Conservation (phyloP, 2,329 filamentous ascomycete genomes). For the Diaporthe vexans region DNA sequence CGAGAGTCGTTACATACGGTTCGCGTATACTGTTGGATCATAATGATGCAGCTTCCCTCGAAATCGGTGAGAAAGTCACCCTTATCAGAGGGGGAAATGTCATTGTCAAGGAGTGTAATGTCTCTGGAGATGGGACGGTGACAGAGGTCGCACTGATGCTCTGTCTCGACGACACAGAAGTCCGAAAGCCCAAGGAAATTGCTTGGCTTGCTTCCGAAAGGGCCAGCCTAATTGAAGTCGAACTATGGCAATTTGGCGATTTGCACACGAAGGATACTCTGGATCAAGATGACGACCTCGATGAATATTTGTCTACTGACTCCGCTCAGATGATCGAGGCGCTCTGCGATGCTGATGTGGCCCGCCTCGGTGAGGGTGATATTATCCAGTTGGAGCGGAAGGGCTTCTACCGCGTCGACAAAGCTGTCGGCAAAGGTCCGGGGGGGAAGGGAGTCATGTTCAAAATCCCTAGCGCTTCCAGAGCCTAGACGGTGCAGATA, state of each 20-base stretch:
- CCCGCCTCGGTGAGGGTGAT: constrained; percentile 83
- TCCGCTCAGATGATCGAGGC: constrained; percentile 83
- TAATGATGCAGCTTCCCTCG: constrained; percentile 85
- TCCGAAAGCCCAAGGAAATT: constrained; percentile 95
- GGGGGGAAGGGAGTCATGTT: background rate
- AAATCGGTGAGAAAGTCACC: constrained; percentile 89
- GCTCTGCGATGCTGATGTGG: constrained; percentile 84
- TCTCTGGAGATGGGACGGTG: constrained; percentile 71
- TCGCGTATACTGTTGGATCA: constrained; percentile 86
- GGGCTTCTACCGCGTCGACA: constrained; percentile 91
- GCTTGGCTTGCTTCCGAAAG: constrained; percentile 87
- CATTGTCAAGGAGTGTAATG: constrained; percentile 72
- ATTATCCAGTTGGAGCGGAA: constrained; percentile 96
- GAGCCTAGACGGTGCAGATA: background rate
- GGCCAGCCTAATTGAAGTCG: constrained; percentile 81
- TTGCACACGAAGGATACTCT: constrained; percentile 95
- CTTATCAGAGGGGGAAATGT: constrained; percentile 98
- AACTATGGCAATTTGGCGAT: constrained; percentile 95
- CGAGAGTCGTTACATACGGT: constrained; percentile 87
- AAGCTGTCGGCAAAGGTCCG: constrained; percentile 47
- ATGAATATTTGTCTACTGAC: constrained; percentile 83
- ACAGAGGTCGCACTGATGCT: constrained; percentile 83
- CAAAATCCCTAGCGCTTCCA: background rate
- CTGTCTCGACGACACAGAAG: constrained; percentile 91
- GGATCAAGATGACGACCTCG: constrained; percentile 86